These are phyloP conservation scores for Globisporangium uncinulatum DNA, from an alignment of 352 stramenopile genomes.

Conservation along the genomic window DNA sequence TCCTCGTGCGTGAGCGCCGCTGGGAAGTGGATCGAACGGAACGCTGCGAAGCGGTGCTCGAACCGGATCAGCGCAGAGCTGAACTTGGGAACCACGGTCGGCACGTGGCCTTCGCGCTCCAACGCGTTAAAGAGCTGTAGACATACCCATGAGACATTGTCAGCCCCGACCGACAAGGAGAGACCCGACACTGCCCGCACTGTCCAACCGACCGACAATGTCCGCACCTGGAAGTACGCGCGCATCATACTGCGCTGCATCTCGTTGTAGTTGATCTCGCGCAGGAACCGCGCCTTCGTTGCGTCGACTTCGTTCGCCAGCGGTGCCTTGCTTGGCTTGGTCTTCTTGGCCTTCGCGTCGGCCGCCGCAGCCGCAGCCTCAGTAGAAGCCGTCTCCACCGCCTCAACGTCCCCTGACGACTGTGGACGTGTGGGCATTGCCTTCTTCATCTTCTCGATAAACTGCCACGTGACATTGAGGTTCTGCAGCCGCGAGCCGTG, in stretches of 20 bases:
- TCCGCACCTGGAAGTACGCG: slow-evolving; percentile 62
- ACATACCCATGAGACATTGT: too few species aligned
- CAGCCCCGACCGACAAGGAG: too few species aligned
- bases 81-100: slow-evolving; percentile 40
- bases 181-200: too few species aligned
- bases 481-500: slow-evolving; percentile 80
- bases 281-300: slow-evolving; percentile 54
- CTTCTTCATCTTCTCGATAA: slow-evolving; percentile 79
- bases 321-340: slow-evolving; percentile 20
- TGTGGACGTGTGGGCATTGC: slow-evolving; percentile 24
- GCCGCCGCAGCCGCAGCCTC: not conserved
- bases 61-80: slow-evolving; percentile 66
- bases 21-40: slow-evolving; percentile 69
- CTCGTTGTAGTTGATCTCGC: slow-evolving; percentile 78
- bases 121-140: slow-evolving; percentile 48
- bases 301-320: slow-evolving; percentile 22
- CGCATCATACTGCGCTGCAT: slow-evolving; percentile 68
- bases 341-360: slow-evolving; percentile 16
- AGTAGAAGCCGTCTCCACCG: not conserved
- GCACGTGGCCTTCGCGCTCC: slow-evolving; percentile 64
- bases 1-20: slow-evolving; percentile 66
- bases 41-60: slow-evolving; percentile 70
- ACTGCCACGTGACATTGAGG: slow-evolving; percentile 70
- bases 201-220: not conserved
- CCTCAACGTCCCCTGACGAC: not conserved